phyloP scores from a whole-genome alignment of 371 early-diverging fungal genomes.

The Capillidium rhysosporum region DNA sequence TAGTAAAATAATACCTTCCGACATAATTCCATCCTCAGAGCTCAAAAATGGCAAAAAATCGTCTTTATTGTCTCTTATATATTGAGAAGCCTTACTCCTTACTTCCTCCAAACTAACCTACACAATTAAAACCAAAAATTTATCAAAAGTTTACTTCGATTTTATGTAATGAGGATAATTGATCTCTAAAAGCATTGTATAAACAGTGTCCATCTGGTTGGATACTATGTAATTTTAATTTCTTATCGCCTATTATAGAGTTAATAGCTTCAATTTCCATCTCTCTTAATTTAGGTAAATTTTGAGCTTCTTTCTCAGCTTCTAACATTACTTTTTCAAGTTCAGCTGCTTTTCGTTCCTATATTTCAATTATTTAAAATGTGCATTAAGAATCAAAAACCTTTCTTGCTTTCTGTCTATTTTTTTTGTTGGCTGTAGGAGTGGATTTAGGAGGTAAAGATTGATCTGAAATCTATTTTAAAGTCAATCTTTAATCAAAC shows the following conservation, averaged over 20 bases:
- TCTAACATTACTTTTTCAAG: not conserved
- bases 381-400: not conserved
- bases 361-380: not conserved
- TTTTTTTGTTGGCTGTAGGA: not conserved
- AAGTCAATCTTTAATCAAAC: not conserved
- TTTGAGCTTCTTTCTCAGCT: conserved; percentile 1
- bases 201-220: conserved; percentile 4
- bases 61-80: not conserved
- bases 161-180: not conserved
- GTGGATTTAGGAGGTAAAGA: too few species aligned
- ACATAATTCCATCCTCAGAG: too few species aligned
- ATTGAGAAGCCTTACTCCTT: conserved; percentile 1
- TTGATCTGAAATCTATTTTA: not conserved
- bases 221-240: not conserved
- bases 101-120: not conserved
- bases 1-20: too few species aligned
- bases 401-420: not conserved
- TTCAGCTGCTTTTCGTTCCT: conserved; percentile 5
- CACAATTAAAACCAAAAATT: not conserved
- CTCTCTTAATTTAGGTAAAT: not conserved
- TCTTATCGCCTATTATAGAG: not conserved
- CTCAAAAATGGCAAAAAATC: conserved; percentile 4
- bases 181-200: conserved; percentile 2
- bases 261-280: not conserved
- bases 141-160: not conserved